Conservation (phyloP, 306 rosid species). For the Herpetospermum pedunculosum region DNA sequence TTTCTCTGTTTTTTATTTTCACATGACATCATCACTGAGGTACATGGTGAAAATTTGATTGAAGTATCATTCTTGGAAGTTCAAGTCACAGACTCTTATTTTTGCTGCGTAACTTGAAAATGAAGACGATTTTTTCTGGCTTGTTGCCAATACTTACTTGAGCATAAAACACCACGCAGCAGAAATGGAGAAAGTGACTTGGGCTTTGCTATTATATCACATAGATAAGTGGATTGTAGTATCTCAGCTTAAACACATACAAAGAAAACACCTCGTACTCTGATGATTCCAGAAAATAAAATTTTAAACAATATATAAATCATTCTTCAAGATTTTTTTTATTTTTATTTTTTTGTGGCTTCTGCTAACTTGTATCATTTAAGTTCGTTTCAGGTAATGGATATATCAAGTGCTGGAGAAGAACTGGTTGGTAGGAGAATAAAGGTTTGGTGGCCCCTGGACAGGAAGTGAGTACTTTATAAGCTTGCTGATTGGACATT, state of each 20-base stretch:
- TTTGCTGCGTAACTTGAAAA: not conserved
- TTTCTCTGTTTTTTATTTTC: not conserved
- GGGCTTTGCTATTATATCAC: not conserved
- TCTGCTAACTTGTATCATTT: not conserved
- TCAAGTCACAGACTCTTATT: not conserved
- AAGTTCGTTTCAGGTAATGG: slow-evolving; percentile 28
- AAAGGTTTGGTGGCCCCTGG: slow-evolving; percentile 84
- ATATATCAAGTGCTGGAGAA: slow-evolving; percentile 13
- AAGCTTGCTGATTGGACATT: slow-evolving; percentile 6
- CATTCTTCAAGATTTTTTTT: not conserved
- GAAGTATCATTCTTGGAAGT: not conserved
- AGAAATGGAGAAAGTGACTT: not conserved
- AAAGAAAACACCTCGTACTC: not conserved
- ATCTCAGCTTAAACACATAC: not conserved
- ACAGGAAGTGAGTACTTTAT: slow-evolving; percentile 41
- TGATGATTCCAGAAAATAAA: not conserved
- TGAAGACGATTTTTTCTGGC: not conserved
- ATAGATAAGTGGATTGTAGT: not conserved
- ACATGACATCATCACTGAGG: not conserved
- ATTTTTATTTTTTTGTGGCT: not conserved
- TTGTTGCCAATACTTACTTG: not conserved
- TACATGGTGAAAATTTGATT: not conserved
- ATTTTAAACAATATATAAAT: not conserved
- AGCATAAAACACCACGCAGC: not conserved
- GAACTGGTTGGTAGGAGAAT: slow-evolving; percentile 43